Conservation (phyloP, 768 basidiomycete genomes). For the Pluteus cervinus region DNA sequence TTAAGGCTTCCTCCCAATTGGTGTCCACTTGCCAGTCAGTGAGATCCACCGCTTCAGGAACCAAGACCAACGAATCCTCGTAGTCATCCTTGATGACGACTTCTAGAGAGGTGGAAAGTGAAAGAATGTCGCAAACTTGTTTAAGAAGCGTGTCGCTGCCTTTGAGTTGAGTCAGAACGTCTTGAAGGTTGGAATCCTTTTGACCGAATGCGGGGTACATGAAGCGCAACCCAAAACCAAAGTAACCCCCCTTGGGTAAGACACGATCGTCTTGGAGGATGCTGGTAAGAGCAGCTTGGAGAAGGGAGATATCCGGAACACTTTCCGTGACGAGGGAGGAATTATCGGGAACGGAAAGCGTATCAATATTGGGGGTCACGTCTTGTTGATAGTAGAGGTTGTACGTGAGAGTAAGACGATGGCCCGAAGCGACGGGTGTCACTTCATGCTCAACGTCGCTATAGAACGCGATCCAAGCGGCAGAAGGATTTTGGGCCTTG, state of each 20-base stretch:
- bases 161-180: no score
- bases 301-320: no score
- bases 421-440: slow-evolving; percentile 23
- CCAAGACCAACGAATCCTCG: slow-evolving; percentile 1
- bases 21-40: neutral
- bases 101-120: slow-evolving; percentile 13
- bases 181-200: no score
- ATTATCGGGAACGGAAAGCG: no score
- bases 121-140: slow-evolving; percentile 12
- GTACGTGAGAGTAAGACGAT: slow-evolving; percentile 36
- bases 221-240: slow-evolving; percentile 30
- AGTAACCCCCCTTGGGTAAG: slow-evolving; percentile 23
- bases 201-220: no score
- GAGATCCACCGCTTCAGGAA: neutral
- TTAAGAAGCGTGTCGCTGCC: slow-evolving; percentile 21
- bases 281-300: slow-evolving; percentile 13
- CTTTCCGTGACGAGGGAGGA: no score
- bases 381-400: slow-evolving; percentile 32
- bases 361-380: slow-evolving; percentile 2
- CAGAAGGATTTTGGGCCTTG: slow-evolving; percentile 13
- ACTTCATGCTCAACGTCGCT: slow-evolving; percentile 39
- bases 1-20: neutral
- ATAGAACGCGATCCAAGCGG: slow-evolving; percentile 28
- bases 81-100: slow-evolving; percentile 12
- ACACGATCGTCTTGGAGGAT: slow-evolving; percentile 20